These are phyloP conservation scores for Lagerstroemia speciosa DNA, from an alignment of 345 rosid species.

Conservation along the genomic window DNA sequence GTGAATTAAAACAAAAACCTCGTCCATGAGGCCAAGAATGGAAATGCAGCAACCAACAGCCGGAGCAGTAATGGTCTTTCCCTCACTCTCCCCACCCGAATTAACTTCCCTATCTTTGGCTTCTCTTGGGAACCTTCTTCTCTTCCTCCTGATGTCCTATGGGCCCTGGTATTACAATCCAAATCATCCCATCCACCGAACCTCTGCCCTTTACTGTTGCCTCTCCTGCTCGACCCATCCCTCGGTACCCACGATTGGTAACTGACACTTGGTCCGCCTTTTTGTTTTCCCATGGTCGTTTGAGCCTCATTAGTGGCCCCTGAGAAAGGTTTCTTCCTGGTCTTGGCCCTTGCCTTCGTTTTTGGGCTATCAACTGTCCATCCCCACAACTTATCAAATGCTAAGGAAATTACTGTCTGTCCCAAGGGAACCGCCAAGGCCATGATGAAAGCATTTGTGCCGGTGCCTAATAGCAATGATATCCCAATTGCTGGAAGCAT, in stretches of 20 bases:
- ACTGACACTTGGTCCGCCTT: constrained; percentile 16
- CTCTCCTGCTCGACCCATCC: constrained; percentile 21
- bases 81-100: constrained; percentile 45
- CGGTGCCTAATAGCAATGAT: constrained; percentile 65
- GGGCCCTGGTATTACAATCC: constrained; percentile 24
- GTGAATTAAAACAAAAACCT: constrained; percentile 43
- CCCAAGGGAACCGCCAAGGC: constrained; percentile 83
- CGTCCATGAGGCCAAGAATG: constrained; percentile 69
- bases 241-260: constrained; percentile 59
- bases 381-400: constrained; percentile 48
- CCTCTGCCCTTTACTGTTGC: constrained; percentile 5
- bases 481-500: constrained; percentile 68
- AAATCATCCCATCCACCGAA: constrained; percentile 93
- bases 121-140: constrained; percentile 20
- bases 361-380: constrained; percentile 22
- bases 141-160: constrained; percentile 8
- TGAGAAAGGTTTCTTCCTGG: constrained; percentile 34
- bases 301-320: constrained; percentile 19
- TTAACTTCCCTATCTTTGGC: constrained; percentile 26
- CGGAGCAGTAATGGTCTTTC: constrained; percentile 59
- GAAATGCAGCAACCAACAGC: constrained; percentile 60
- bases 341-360: constrained; percentile 23
- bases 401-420: constrained; percentile 52
- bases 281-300: constrained; percentile 21
- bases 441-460: constrained; percentile 68